Evolutionary conservation across 164 flowering plant species (phyloP).

Genomic region (Amborella trichopoda): DNA sequence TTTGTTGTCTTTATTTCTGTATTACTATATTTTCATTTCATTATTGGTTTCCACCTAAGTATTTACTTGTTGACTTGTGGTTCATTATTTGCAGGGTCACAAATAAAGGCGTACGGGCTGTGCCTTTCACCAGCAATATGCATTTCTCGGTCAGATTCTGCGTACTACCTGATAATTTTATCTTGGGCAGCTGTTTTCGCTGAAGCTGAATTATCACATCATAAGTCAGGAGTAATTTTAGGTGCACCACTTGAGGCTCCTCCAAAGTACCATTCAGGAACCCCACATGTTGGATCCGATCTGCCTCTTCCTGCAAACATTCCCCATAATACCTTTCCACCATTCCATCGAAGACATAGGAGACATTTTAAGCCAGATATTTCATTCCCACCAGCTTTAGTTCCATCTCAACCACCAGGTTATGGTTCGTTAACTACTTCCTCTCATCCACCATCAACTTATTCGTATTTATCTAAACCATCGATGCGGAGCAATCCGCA

Average conservation of each 20-base stretch:
- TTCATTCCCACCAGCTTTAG: conserved; percentile 11
- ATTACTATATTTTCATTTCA: no score
- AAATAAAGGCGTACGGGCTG: no score
- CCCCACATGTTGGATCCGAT: conserved; percentile 16
- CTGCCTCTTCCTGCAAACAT: conserved; percentile 23
- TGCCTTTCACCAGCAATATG: no score
- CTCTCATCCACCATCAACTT: conserved; percentile 37
- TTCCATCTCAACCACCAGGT: conserved; percentile 37
- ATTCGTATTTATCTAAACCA: conserved; percentile 34
- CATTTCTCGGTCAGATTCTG: no score
- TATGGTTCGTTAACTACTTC: conserved; percentile 31
- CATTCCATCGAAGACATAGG: conserved; percentile 12
- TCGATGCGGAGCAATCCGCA: conserved; percentile 9
- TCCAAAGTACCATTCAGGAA: conserved; percentile 1
- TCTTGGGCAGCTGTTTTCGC: neutral
- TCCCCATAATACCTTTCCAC: conserved; percentile 12
- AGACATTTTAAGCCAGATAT: conserved; percentile 20
- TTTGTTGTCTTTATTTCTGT: no score
- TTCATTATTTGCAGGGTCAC: no score
- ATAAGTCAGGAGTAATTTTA: neutral
- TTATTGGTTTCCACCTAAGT: no score
- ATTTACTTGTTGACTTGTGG: no score
- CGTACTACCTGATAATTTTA: neutral
- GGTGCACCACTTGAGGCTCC: neutral
- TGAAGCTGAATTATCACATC: neutral